These are phyloP conservation scores for Penicillium atrosanguineum DNA, from an alignment of 495 filamentous ascomycete species.

Conservation along the genomic window DNA sequence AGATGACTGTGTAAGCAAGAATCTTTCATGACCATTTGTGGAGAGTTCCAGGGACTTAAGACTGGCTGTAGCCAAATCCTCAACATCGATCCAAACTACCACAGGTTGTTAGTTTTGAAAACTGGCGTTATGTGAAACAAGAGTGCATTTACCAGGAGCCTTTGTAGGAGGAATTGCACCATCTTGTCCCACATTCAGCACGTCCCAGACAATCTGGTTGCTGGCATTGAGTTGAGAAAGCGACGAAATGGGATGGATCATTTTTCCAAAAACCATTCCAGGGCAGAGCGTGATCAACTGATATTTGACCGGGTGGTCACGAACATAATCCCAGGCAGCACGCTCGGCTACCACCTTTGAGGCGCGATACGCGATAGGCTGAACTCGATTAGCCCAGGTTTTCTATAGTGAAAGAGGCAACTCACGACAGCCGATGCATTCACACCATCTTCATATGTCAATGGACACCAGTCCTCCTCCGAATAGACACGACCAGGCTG, in stretches of 20 bases:
- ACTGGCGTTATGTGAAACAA: neutral
- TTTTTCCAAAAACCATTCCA: conserved; percentile 28
- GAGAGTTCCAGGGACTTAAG: conserved; percentile 26
- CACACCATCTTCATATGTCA: conserved; percentile 34
- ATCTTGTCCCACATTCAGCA: conserved; percentile 18
- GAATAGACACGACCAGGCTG: conserved; percentile 27
- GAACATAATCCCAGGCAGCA: conserved; percentile 32
- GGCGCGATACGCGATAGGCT: conserved; percentile 34
- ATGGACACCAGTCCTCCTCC: conserved; percentile 35
- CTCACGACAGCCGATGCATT: conserved; percentile 25
- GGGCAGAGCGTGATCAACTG: conserved; percentile 26
- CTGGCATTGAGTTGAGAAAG: conserved; percentile 24
- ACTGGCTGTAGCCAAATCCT: conserved; percentile 37
- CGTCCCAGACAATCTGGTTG: conserved; percentile 31
- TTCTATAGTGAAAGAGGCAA: neutral
- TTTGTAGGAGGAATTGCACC: conserved; percentile 20
- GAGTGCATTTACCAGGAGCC: conserved; percentile 17
- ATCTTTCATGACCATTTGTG: conserved; percentile 28
- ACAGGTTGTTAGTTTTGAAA: neutral
- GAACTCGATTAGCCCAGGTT: neutral
- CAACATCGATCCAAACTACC: conserved; percentile 29
- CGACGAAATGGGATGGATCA: conserved; percentile 27
- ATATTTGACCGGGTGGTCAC: conserved; percentile 20
- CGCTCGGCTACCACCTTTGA: conserved; percentile 35
- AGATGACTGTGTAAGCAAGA: conserved; percentile 29